These are phyloP conservation scores for Vitis rupestris DNA, from an alignment of 164 flowering plant genomes.

Conservation along the genomic window DNA sequence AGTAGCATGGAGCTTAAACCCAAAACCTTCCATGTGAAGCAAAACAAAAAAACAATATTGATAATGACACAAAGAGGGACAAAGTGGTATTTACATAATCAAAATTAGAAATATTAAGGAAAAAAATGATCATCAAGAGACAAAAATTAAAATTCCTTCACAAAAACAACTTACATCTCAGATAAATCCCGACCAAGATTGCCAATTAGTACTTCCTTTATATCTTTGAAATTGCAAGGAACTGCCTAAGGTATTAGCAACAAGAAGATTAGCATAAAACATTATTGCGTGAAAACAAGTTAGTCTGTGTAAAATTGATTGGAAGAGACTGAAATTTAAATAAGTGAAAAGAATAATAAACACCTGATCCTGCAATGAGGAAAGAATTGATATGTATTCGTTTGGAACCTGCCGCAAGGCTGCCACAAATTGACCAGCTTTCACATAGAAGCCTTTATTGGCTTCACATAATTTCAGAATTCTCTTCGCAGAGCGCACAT, in stretches of 20 bases:
- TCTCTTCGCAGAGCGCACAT: constrained; percentile 80
- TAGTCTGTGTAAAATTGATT: not conserved
- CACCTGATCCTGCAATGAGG: constrained; percentile 90
- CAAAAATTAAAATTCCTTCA: not conserved
- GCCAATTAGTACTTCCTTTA: constrained; percentile 52
- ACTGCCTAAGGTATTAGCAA: constrained; percentile 56
- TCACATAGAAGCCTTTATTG: constrained; percentile 90
- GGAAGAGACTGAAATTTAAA: not conserved
- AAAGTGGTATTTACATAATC: not conserved
- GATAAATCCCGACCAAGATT: constrained; percentile 59
- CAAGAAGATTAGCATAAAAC: constrained; percentile 10
- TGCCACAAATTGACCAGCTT: constrained; percentile 93
- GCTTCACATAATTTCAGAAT: constrained; percentile 67
- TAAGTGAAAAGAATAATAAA: not conserved
- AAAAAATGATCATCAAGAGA: not conserved
- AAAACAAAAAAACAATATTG: not conserved
- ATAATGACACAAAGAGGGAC: not conserved
- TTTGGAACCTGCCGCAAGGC: constrained; percentile 71
- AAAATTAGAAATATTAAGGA: constrained; percentile 1
- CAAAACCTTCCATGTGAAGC: too few relatives aligned
- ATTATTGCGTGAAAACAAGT: not conserved
- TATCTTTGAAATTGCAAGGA: constrained; percentile 66
- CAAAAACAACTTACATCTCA: constrained; percentile 58
- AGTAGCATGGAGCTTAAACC: too few relatives aligned
- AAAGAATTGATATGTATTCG: constrained; percentile 73